A percentile compares a stretch with the other conserved stretches of the same genome.
Conservation (phyloP, 2,329 filamentous ascomycete genomes). For the Raffaelea ambrosiae region DNA sequence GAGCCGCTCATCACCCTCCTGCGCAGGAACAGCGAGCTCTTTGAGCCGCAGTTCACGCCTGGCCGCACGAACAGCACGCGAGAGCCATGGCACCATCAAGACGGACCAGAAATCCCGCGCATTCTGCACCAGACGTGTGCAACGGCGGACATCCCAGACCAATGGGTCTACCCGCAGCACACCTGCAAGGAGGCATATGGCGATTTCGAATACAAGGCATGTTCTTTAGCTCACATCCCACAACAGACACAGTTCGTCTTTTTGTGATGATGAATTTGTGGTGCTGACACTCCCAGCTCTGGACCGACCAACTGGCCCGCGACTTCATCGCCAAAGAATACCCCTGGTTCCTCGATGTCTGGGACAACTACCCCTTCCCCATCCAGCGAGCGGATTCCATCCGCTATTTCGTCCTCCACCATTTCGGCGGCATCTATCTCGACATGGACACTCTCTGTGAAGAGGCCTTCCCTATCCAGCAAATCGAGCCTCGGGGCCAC, state of each 20-base stretch:
- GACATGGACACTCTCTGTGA: slow-evolving; percentile 52
- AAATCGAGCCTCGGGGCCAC: slow-evolving; percentile 1
- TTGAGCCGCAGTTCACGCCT: slow-evolving; percentile 17
- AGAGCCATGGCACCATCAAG: not conserved
- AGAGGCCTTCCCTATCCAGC: slow-evolving; percentile 7
- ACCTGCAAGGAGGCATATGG: slow-evolving; percentile 17
- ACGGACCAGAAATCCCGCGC: slow-evolving; percentile 16
- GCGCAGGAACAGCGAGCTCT: slow-evolving; percentile 30
- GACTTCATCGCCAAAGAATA: slow-evolving; percentile 68
- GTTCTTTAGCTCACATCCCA: not conserved
- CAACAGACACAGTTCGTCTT: not conserved
- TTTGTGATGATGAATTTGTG: not conserved
- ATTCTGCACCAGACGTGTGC: slow-evolving; percentile 23
- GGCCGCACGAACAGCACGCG: not conserved
- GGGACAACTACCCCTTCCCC: slow-evolving; percentile 63
- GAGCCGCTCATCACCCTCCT: slow-evolving; percentile 65
- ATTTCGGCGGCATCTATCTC: slow-evolving; percentile 74
- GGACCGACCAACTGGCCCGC: slow-evolving; percentile 63
- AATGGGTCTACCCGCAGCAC: slow-evolving; percentile 18
- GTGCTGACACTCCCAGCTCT: slow-evolving; percentile 42
- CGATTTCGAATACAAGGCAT: slow-evolving; percentile 20
- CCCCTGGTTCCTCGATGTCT: slow-evolving; percentile 68
- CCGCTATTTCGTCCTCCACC: slow-evolving; percentile 68
- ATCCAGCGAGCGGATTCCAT: slow-evolving; percentile 74
- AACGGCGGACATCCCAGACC: slow-evolving; percentile 15